Percentiles rank a stretch among this genome's conserved stretches.
Conservation (phyloP, 345 rosid genomes). For the Lepidium africanum region DNA sequence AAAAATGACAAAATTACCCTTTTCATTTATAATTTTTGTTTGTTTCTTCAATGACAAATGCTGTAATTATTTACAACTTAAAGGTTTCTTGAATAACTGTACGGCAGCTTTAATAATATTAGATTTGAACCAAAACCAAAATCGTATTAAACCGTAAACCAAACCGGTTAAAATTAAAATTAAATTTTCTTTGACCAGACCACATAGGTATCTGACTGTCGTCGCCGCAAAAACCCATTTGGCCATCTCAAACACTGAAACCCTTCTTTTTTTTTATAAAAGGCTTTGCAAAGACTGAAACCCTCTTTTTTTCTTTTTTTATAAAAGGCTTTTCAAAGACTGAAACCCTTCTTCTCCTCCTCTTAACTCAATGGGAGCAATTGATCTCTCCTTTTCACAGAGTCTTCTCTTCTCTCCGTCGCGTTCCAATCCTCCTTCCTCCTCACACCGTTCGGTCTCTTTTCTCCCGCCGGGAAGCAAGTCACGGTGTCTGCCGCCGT, state of each 20-base stretch:
- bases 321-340: no score
- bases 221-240: constrained; percentile 9
- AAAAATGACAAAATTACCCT: no score
- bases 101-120: no score
- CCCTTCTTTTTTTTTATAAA: background rate
- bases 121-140: background rate
- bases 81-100: no score
- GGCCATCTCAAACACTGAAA: background rate
- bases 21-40: no score
- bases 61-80: no score
- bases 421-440: background rate
- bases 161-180: background rate
- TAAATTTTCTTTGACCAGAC: background rate
- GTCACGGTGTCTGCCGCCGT: constrained; percentile 23
- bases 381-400: constrained; percentile 24
- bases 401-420: constrained; percentile 17
- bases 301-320: no score
- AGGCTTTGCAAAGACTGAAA: background rate
- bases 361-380: constrained; percentile 29
- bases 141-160: background rate
- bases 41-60: no score
- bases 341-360: background rate
- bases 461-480: constrained; percentile 14
- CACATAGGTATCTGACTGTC: background rate
- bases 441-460: constrained; percentile 7